Base-by-base conservation (phyloP, 805 yeast genomes). In the Sugiyamaella chiloensis region DNA sequence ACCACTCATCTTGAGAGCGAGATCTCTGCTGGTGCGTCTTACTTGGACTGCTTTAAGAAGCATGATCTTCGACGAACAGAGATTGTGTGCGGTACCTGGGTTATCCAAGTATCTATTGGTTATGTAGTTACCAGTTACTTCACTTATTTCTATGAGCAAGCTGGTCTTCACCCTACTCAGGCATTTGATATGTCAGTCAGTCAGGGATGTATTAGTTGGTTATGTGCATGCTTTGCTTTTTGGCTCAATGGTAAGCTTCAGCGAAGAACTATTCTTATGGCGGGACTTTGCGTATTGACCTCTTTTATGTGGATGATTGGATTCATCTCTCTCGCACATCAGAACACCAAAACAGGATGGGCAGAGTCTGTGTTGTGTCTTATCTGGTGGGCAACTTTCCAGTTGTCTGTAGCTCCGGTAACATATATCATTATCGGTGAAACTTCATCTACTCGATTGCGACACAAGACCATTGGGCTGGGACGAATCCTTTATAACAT, bases 61-160 rank as follows among this genome's bases (percentile, higher is more conserved):
- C 48, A 54, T 3, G 70, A 75, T 59, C 54, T 65, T 4, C 65
- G 81, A 60, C 65, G 83, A 64, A 79, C 84, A 0, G 71, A 74
- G 60, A 62, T 77, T 36, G 69, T 77, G 5, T 58, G 70, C 27
- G 36, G 68, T 29, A 65, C 70, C 6, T 76, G 77, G 76, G 48
- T 72, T 40, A 63, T 68, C 37, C 81, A 76, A 57, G 66, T 66
- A 12, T 16, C 30, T 19, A 39, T 39, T 24, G 42, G 42, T 16
- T 39, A 39, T 19, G 42, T 39, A 11, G 42, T 39, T 16, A 39
- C 42, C 9, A 39, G 42, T 21, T 39, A 39, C 24, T 39, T 39
- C 31, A 75, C 81, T 7, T 76, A 76, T 53, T 77, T 77, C 61
- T 74, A 71, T 52, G 60, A 58, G 41, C 75, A 74, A 55, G 80